Evolutionary conservation across 306 rosid species (phyloP), one percentile per base, ranked within the genome.

Genomic region (Prunus mira): DNA sequence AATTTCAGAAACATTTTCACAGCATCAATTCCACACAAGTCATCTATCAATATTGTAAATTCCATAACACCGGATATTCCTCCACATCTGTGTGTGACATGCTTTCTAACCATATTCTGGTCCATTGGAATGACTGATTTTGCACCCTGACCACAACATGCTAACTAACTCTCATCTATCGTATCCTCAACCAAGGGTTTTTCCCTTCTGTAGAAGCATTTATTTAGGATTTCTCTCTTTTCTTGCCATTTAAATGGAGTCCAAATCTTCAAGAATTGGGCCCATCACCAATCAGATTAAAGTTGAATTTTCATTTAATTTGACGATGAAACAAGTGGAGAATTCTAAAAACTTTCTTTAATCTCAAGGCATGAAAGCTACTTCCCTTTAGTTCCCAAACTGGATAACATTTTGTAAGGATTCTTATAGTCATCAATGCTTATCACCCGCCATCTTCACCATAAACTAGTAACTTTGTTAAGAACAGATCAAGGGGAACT

Each of bases 121-220:
- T 71, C 61, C 61, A 43, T 18, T 11, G 28, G 41, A 50, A n/a
- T 50, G n/a, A 46, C 47, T 45, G 79, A 69, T 13, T 38, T 71
- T 17, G 49, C 20, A 17, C 47, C 49, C 51, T 50, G 20, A 28
- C 65, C 78, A 78, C 19, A 69, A 67, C 70, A 57, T 55, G 22
- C 72, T 60, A 30, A 56, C 43, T 12, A 32, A 54, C 73, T 24
- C 43, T 20, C 12, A 66, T 56, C 43, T 27, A 14, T 55, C 8
- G 13, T 65, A 12, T 65, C 78, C 67, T 8, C 34, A 41, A 30
- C 64, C 64, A 64, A 4, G 22, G 20, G 3, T 27, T 50, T 24
- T 49, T n/a, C n/a, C 58, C 30, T 63, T 49, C 52, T 45, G 45
- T n/a, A 67, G 43, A 49, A 47, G 45, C 49, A 70, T 51, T 25